Conservation (phyloP, 805 yeast species). For the Martiniozyma abietophila region DNA sequence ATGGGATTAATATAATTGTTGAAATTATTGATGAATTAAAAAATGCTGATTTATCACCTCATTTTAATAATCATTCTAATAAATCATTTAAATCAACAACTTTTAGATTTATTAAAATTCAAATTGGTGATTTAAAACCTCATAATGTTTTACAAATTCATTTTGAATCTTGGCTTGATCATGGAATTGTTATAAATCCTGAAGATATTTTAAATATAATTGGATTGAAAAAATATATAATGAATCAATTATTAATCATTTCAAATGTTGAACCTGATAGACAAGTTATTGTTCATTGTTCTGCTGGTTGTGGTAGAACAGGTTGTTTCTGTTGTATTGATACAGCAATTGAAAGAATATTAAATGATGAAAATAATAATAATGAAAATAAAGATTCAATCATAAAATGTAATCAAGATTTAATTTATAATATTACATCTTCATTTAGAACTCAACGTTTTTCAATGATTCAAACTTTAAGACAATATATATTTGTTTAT, state of each 20-base stretch:
- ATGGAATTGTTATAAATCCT: slow-evolving; percentile 51
- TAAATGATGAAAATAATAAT: slow-evolving; percentile 6
- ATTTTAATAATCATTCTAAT: slow-evolving; percentile 16
- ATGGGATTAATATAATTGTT: slow-evolving; percentile 19
- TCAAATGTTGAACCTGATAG: slow-evolving; percentile 5
- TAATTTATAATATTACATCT: slow-evolving; percentile 39
- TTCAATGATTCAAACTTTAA: slow-evolving; percentile 49
- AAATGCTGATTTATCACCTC: slow-evolving; percentile 19
- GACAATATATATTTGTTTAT: slow-evolving; percentile 45
- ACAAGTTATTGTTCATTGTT: slow-evolving; percentile 78
- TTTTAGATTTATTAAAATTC: slow-evolving; percentile 38
- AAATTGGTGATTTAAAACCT: slow-evolving; percentile 22
- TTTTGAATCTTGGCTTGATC: slow-evolving; percentile 75
- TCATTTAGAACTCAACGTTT: slow-evolving; percentile 42
- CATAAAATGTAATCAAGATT: slow-evolving; percentile 23
- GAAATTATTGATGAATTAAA: slow-evolving; percentile 19
- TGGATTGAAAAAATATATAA: slow-evolving; percentile 27
- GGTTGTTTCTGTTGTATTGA: slow-evolving; percentile 81
- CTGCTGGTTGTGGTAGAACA: slow-evolving; percentile 96
- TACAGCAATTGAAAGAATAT: slow-evolving; percentile 34
- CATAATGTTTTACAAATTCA: slow-evolving; percentile 67
- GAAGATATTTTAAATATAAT: slow-evolving; percentile 48
- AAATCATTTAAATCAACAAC: background rate
- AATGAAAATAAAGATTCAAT: slow-evolving; percentile 5
- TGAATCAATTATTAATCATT: slow-evolving; percentile 10